These are phyloP conservation scores for Anthoceros angustus DNA, from an alignment of 225 moss, liverwort and hornwort species.

Conservation along the genomic window DNA sequence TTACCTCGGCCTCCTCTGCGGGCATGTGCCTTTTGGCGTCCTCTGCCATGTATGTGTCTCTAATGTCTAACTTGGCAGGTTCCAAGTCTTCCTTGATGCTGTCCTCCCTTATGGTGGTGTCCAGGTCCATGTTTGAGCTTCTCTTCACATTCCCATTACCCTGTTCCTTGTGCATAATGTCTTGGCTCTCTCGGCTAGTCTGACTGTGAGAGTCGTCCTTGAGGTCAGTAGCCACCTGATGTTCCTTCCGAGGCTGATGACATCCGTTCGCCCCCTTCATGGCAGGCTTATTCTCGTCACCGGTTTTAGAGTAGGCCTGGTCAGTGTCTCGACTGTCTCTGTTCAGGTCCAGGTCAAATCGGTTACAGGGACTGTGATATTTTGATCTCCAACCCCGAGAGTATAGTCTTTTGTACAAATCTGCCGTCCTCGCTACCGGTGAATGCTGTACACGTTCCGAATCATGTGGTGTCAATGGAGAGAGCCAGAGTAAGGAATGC, in stretches of 20 bases:
- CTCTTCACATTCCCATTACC: constrained; percentile 12
- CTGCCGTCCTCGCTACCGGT: constrained; percentile 61
- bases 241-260: constrained; percentile 9
- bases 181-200: constrained; percentile 9
- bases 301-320: constrained; percentile 11
- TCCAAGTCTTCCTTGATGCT: not conserved
- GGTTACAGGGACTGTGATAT: constrained; percentile 51
- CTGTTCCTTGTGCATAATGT: constrained; percentile 8
- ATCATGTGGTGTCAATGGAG: not conserved
- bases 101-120: constrained; percentile 9
- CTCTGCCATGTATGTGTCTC: not conserved
- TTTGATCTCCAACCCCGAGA: constrained; percentile 85
- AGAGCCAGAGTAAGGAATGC: not conserved
- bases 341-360: constrained; percentile 42
- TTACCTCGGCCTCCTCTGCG: no score
- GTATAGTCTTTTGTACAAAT: constrained; percentile 76
- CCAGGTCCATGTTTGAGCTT: constrained; percentile 15
- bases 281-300: constrained; percentile 15
- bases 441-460: constrained; percentile 35
- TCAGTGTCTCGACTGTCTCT: constrained; percentile 14
- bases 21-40: no score
- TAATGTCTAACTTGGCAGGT: not conserved
- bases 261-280: constrained; percentile 7
- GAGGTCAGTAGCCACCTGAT: constrained; percentile 7
- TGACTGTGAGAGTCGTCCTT: constrained; percentile 19